Evolutionary conservation across 108 stramenopile species (phyloP).

Genomic region (Seminavis robusta): DNA sequence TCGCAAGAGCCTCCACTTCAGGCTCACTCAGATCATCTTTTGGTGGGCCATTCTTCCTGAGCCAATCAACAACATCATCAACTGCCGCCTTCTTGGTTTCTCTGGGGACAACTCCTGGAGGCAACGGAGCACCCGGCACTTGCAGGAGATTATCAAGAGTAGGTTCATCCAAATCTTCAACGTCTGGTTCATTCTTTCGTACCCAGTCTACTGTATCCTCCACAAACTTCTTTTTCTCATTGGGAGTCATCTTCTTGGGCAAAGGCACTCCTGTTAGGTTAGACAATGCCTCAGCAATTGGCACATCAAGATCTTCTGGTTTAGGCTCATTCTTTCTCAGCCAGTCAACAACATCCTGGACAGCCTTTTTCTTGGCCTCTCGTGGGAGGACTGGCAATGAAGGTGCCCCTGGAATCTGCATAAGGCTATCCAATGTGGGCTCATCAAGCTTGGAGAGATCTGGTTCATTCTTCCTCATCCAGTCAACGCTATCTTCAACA

Average conservation of each 20-base stretch:
- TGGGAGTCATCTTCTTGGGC: background rate
- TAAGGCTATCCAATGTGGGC: conserved; percentile 6
- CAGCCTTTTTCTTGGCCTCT: conserved; percentile 5
- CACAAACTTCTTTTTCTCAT: background rate
- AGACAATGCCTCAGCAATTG: conserved; percentile 1
- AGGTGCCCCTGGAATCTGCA: background rate
- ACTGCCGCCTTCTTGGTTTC: conserved; percentile 4
- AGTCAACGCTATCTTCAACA: conserved; percentile 31
- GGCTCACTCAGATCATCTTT: conserved; percentile 16
- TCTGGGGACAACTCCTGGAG: background rate
- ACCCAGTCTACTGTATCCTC: conserved; percentile 24
- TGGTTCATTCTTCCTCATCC: conserved; percentile 18
- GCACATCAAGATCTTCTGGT: conserved; percentile 7
- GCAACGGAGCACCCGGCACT: conserved; percentile 4
- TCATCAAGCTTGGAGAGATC: background rate
- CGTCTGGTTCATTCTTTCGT: conserved; percentile 13
- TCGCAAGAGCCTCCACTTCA: background rate
- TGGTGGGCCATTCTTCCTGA: conserved; percentile 16
- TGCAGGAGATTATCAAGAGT: background rate
- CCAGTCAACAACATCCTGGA: conserved; percentile 30
- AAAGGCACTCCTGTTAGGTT: background rate
- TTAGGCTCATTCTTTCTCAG: conserved; percentile 16
- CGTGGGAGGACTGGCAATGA: background rate
- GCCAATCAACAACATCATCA: conserved; percentile 24
- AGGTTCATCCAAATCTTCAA: background rate